Conservation (phyloP, 108 stramenopile genomes). For the Halocafeteria seosinensis region DNA sequence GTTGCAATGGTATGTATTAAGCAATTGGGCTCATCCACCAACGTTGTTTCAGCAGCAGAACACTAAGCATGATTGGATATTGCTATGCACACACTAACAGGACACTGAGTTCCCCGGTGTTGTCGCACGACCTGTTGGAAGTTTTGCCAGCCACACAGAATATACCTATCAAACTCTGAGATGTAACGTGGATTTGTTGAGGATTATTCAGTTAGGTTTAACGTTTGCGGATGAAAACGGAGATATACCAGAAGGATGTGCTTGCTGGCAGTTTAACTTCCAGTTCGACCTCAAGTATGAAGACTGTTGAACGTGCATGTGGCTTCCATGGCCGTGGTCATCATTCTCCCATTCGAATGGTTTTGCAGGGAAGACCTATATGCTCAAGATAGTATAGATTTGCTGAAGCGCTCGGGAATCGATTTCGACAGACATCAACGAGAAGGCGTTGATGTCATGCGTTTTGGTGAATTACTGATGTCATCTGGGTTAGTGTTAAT, state of each 20-base stretch:
- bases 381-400: slow-evolving; percentile 91
- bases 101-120: slow-evolving; percentile 97
- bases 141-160: slow-evolving; percentile 47
- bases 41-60: too few species aligned
- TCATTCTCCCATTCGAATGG: too few species aligned
- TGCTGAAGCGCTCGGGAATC: slow-evolving; percentile 76
- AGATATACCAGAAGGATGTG: slow-evolving; percentile 67
- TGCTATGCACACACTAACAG: slow-evolving; percentile 30
- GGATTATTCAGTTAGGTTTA: slow-evolving; percentile 90
- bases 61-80: too few species aligned
- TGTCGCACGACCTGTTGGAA: slow-evolving; percentile 87
- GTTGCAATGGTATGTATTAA: slow-evolving; percentile 51
- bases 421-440: slow-evolving; percentile 74
- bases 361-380: slow-evolving; percentile 78
- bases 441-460: slow-evolving; percentile 71
- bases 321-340: background rate
- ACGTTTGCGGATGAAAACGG: slow-evolving; percentile 78
- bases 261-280: slow-evolving; percentile 99
- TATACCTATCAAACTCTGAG: slow-evolving; percentile 92
- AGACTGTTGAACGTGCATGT: background rate
- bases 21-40: too few species aligned
- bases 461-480: slow-evolving; percentile 92
- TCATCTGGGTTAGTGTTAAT: slow-evolving; percentile 81
- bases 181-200: slow-evolving; percentile 90
- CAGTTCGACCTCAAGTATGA: slow-evolving; percentile 39